Percentiles rank a stretch among this genome's conserved stretches.
These are phyloP conservation scores for Fonsecaea pedrosoi DNA, from an alignment of 2,329 filamentous ascomycete genomes.

Conservation along the genomic window DNA sequence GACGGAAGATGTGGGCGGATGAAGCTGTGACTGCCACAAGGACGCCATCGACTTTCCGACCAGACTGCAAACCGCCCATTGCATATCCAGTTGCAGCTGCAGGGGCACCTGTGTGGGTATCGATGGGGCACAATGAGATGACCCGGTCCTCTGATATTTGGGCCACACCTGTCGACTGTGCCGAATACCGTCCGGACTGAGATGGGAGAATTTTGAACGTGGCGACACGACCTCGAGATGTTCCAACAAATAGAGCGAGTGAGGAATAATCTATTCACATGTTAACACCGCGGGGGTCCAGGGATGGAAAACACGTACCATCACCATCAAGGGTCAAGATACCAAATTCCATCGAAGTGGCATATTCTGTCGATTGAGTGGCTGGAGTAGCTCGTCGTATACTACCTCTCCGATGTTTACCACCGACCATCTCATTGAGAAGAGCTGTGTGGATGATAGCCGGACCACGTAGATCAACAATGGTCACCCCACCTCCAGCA, in stretches of 20 bases:
- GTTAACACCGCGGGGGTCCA: conserved; percentile 38
- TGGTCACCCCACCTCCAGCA: conserved; percentile 76
- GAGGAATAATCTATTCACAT: conserved; percentile 75
- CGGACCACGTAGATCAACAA: conserved; percentile 89
- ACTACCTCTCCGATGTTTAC: conserved; percentile 76
- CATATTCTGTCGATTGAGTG: conserved; percentile 69
- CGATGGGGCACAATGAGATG: conserved; percentile 78
- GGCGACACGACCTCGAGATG: conserved; percentile 78
- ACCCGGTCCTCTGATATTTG: conserved; percentile 70
- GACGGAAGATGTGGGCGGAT: conserved; percentile 86
- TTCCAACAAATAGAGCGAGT: conserved; percentile 90
- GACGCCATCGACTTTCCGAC: conserved; percentile 77
- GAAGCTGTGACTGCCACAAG: conserved; percentile 76
- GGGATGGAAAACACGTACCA: conserved; percentile 49
- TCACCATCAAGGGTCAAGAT: conserved; percentile 94
- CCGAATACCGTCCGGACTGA: conserved; percentile 71
- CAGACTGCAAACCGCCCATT: conserved; percentile 78
- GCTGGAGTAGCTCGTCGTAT: conserved; percentile 56
- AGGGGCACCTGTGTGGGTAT: conserved; percentile 75
- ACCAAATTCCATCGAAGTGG: conserved; percentile 84
- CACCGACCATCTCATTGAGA: conserved; percentile 76
- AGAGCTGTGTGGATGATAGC: conserved; percentile 78
- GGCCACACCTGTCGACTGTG: conserved; percentile 71
- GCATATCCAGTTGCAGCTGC: conserved; percentile 76
- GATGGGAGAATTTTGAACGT: conserved; percentile 91